Percentiles rank a stretch among this genome's conserved stretches.
phyloP scores from a whole-genome alignment of 805 yeast genomes.

The Cyberlindnera galapagoensis region DNA sequence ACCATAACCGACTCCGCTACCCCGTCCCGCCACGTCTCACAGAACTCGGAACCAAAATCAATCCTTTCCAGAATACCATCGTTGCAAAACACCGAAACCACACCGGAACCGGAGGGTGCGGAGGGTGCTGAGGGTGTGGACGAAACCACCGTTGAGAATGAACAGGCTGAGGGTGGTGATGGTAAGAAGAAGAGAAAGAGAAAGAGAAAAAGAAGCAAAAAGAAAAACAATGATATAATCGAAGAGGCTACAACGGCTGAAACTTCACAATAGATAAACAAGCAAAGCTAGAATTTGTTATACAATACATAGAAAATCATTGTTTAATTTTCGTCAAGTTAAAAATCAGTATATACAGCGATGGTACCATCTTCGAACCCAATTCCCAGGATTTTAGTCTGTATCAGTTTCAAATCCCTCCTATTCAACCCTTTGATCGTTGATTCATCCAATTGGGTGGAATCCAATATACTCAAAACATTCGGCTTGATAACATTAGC shows the following conservation, averaged over 20 bases:
- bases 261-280: no score
- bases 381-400: constrained; percentile 31
- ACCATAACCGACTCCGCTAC: no score
- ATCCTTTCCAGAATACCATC: constrained; percentile 1
- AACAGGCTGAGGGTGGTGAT: neutral
- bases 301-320: neutral
- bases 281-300: no score
- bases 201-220: constrained; percentile 13
- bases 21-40: neutral
- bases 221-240: constrained; percentile 3
- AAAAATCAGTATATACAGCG: constrained; percentile 27
- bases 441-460: constrained; percentile 1
- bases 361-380: constrained; percentile 55
- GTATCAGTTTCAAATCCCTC: constrained; percentile 18
- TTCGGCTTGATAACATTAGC: constrained; percentile 23
- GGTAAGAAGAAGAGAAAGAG: constrained; percentile 5
- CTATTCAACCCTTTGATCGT: constrained; percentile 7
- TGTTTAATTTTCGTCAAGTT: neutral
- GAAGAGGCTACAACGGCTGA: no score
- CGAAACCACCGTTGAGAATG: neutral
- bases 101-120: constrained; percentile 1
- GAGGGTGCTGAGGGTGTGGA: neutral
- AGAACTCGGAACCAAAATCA: no score
- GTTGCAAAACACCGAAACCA: neutral
- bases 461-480: constrained; percentile 18